These are phyloP conservation scores for Didymella keratinophila DNA, from an alignment of 2,329 filamentous ascomycete species.

Conservation along the genomic window DNA sequence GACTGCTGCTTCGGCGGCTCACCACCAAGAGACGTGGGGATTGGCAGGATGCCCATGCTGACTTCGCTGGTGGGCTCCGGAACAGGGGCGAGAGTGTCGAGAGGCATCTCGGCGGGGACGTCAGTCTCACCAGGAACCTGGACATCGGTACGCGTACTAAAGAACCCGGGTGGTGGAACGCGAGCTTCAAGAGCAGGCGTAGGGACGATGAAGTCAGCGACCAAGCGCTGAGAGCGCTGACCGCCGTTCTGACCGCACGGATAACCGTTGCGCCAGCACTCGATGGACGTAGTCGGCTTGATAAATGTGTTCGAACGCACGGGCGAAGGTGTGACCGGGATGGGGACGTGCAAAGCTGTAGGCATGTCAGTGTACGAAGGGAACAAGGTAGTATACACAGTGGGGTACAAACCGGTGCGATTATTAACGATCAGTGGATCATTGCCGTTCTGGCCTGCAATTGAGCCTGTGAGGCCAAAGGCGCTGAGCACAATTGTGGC, in stretches of 20 bases:
- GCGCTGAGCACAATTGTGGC: slow-evolving; percentile 1
- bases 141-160: background rate
- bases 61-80: background rate
- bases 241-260: slow-evolving; percentile 8
- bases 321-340: background rate
- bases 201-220: background rate
- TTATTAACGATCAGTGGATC: slow-evolving; percentile 9
- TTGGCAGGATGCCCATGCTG: background rate
- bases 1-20: background rate
- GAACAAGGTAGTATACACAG: slow-evolving; percentile 3
- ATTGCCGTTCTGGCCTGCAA: slow-evolving; percentile 10
- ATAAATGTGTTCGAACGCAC: background rate
- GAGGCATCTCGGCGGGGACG: background rate
- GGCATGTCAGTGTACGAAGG: slow-evolving; percentile 1
- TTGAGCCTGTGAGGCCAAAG: background rate
- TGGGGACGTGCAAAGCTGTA: background rate
- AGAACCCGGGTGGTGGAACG: slow-evolving; percentile 2
- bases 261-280: slow-evolving; percentile 14
- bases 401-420: slow-evolving; percentile 6
- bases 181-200: background rate
- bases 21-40: background rate
- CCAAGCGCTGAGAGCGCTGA: slow-evolving; percentile 1
- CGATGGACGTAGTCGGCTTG: background rate
- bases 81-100: no score
- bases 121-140: background rate